Evolutionary conservation across 495 filamentous ascomycete genomes (phyloP).

Genomic region (Hypoxylon lenormandii): DNA sequence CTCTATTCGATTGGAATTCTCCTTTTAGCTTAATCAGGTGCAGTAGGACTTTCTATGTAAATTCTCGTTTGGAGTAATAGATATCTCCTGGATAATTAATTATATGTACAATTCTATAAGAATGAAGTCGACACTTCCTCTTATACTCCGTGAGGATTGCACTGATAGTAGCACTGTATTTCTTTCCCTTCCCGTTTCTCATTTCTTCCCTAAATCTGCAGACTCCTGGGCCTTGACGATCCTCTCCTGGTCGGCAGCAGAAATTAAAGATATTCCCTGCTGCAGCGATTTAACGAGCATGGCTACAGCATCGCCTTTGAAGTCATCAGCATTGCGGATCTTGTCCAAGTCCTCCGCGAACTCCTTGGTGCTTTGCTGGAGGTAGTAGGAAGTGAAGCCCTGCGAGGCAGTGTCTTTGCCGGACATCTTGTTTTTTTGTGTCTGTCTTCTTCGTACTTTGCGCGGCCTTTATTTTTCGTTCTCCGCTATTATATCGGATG

Average conservation of each 20-base stretch:
- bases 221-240: conserved; percentile 46
- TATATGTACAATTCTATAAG: not conserved
- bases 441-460: not conserved
- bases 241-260: conserved; percentile 58
- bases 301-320: conserved; percentile 69
- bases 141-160: not conserved
- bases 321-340: conserved; percentile 74
- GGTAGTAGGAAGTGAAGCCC: conserved; percentile 73
- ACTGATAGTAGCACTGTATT: too few species aligned
- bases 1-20: too few species aligned
- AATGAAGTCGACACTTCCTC: not conserved
- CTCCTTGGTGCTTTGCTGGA: conserved; percentile 72
- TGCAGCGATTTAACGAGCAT: conserved; percentile 73
- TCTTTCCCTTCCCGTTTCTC: not conserved
- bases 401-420: conserved; percentile 41
- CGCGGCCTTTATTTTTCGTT: not conserved
- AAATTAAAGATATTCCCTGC: conserved; percentile 68
- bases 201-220: conserved; percentile 6
- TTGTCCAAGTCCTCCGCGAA: conserved; percentile 79
- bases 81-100: not conserved
- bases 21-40: too few species aligned
- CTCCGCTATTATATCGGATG: not conserved
- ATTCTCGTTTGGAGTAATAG: too few species aligned
- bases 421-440: conserved; percentile 34
- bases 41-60: too few species aligned